These are phyloP conservation scores for Monosporascus sp. DNA, from an alignment of 2,329 filamentous ascomycete species.

Conservation along the genomic window DNA sequence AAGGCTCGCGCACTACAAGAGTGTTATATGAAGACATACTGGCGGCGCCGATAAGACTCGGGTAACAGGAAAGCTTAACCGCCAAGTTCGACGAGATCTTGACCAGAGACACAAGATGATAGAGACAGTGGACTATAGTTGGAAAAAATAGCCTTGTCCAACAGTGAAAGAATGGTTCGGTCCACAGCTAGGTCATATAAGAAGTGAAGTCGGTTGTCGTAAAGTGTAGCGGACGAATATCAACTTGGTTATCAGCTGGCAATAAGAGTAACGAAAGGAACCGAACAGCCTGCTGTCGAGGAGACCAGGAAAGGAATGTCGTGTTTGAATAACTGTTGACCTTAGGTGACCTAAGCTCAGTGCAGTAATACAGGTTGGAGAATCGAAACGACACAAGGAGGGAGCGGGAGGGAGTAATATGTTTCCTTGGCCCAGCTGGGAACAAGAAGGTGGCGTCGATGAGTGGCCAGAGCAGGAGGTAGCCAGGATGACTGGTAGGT, in stretches of 20 bases:
- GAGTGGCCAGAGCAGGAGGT: not conserved
- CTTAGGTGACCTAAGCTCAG: constrained; percentile 1
- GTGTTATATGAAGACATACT: constrained; percentile 4
- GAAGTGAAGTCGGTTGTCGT: constrained; percentile 3
- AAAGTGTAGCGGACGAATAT: constrained; percentile 10
- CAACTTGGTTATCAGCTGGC: constrained; percentile 15
- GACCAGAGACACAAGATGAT: not conserved
- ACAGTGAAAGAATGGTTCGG: constrained; percentile 3
- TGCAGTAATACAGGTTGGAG: not conserved
- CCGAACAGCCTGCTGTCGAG: constrained; percentile 20
- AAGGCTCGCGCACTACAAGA: constrained; percentile 1
- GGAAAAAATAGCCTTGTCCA: not conserved
- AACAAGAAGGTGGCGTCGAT: not conserved
- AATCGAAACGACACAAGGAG: not conserved
- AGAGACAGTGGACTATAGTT: not conserved
- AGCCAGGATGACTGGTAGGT: no score
- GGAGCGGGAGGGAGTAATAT: not conserved
- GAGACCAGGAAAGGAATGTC: not conserved
- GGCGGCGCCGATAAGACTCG: not conserved
- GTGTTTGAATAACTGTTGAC: constrained; percentile 4
- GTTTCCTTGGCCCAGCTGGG: no score
- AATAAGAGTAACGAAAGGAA: constrained; percentile 9
- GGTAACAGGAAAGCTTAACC: not conserved
- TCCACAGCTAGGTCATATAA: constrained; percentile 6
- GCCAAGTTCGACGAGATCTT: not conserved